Evolutionary conservation across 179 eudicot species (phyloP), one percentile per base, ranked within the genome.

Genomic region (Vitellaria paradoxa): DNA sequence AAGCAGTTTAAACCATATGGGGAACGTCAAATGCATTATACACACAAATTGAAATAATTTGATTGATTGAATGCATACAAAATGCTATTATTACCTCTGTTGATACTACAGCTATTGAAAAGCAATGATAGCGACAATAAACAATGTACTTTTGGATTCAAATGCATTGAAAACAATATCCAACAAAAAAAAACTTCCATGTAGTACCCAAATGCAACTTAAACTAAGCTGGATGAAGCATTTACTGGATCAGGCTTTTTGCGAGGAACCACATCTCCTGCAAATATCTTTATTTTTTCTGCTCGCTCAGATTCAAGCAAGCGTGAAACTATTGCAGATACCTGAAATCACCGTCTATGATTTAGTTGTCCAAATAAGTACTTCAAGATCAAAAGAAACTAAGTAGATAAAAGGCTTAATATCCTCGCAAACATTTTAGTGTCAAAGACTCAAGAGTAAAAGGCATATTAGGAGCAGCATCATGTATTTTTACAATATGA

Each of bases 241-340:
- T 69, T 80, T 92, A 96, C 99, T 0, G 98, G 99, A 82, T 96
- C 99, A 56, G 98, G 99, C 87, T 96, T 96, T 86, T 96, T 96
- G 72, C 88, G 87, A 72, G 98, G 99, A 80, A 96, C 99, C 61
- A 96, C 96, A 79, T 96, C 99, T 71, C 99, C 99, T 0, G 99
- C 99, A 81, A 85, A 96, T 70, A 96, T 94, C 82, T 85, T 89
- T 60, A 96, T 96, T 75, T 96, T 86, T 53, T 84, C 96, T 52
- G 99, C 99, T 77, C 98, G 81, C 57, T 91, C 90, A 61, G 97
- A 92, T 65, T 98, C 99, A 83, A 96, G 81, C 80, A 96, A 87
- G 87, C 68, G 89, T 50, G 99, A 94, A 81, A 96, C 99, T 85
- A 96, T 94, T 7, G 99, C 97, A 62, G 99, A 96, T 13, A 96